Evolutionary conservation across 2,329 filamentous ascomycete genomes (phyloP), one percentile per base, ranked within the genome.

Genomic region (Alternaria sp.): DNA sequence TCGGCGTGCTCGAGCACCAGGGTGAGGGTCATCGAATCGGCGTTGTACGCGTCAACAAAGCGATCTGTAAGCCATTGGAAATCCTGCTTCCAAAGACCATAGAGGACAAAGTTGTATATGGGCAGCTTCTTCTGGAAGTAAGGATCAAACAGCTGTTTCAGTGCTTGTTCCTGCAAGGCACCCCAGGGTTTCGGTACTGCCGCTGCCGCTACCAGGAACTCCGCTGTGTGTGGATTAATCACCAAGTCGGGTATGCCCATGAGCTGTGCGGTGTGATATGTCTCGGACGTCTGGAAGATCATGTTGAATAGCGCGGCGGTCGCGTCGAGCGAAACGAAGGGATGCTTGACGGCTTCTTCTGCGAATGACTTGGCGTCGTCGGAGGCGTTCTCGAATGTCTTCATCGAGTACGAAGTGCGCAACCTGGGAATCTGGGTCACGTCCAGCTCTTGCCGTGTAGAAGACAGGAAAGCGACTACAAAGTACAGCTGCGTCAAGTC

Each of bases 401-500:
- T 85, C 28, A 85, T 68, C 3, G 89, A 88, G 76, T 97, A 96
- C 3, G 93, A 93, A 23, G 89, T 87, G 60, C 92, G 88, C 37
- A 98, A 86, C 33, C 91, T 89, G 1, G 94, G 95, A 62, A 98
- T 96, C 37, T 91, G 92, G 12, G 90, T 91, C 4, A 93, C 91
- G 77, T 98, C 94, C 25, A 97, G 86, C 72, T 94, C 88, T 26
- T 92, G 88, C 0, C 90, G 87, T 12, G 87, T 88, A 60, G 94
- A 87, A 5, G 92, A 92, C 21, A 95, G 86, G 77, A 95, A 97
- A 18, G 94, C 94, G 67, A 91, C 91, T 58, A 98, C 88, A 77
- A 98, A 97, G n/a, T 94, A 96, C 37, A 99, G 84, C 69, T 98
- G 95, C 0, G 96, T 93, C 66, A 97, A 90, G 14, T 91, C 88